A percentile compares a stretch with the other conserved stretches of the same genome.
Evolutionary conservation across 352 stramenopile species (phyloP).

Genomic region (Pythium sukuiense): DNA sequence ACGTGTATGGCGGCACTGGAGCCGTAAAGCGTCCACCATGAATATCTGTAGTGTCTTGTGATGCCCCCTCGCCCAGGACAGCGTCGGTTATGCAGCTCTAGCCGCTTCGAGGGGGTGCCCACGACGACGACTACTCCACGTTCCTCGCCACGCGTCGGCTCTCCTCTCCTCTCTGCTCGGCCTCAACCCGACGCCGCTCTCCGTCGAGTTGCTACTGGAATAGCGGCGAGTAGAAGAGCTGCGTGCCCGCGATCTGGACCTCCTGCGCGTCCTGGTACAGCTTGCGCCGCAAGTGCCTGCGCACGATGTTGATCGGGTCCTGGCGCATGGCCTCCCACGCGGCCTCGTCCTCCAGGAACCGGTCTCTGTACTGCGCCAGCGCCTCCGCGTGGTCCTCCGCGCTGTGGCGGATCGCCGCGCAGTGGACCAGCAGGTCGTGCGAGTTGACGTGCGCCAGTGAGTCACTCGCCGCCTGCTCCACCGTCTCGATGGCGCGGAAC

Average conservation of each 20-base stretch:
- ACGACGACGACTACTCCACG: too few species aligned
- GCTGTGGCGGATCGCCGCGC: constrained; percentile 60
- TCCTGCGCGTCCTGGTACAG: constrained; percentile 61
- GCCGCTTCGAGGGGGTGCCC: too few species aligned
- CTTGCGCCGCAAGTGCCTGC: constrained; percentile 50
- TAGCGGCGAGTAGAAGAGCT: constrained; percentile 67
- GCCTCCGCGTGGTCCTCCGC: constrained; percentile 44
- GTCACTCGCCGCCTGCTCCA: constrained; percentile 55
- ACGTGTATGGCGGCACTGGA: too few species aligned
- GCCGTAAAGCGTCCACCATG: too few species aligned
- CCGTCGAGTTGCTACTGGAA: constrained; percentile 33
- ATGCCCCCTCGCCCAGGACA: too few species aligned
- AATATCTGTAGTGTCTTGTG: too few species aligned
- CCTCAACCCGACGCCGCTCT: too few species aligned
- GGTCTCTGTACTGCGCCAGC: constrained; percentile 45
- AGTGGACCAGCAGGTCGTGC: constrained; percentile 72
- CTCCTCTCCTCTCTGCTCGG: too few species aligned
- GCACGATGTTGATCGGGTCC: constrained; percentile 66
- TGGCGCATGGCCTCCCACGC: constrained; percentile 69
- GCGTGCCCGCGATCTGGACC: constrained; percentile 58
- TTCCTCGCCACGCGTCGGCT: too few species aligned
- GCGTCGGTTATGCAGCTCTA: too few species aligned
- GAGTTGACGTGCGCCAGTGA: constrained; percentile 53
- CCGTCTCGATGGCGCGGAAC: constrained; percentile 55
- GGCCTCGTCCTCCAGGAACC: constrained; percentile 55